phyloP scores from a whole-genome alignment of 257 asterid species.

The Nemophila menziesii region DNA sequence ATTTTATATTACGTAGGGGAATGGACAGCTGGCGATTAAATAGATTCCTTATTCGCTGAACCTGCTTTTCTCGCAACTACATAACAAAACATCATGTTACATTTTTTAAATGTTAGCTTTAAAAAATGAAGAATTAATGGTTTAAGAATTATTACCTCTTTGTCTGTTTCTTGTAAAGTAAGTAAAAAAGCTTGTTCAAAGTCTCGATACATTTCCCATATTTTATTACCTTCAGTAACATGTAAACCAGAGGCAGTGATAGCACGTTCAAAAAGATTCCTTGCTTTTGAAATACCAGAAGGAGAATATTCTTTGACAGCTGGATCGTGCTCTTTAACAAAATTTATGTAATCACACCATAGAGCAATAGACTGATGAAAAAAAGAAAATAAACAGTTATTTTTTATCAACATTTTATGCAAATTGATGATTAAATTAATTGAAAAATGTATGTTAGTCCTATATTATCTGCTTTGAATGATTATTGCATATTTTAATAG shows the following conservation, averaged over 20 bases:
- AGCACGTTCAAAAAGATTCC: conserved; percentile 85
- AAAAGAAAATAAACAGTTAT: conserved; percentile 5
- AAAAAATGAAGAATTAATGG: not conserved
- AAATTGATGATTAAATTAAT: too few species aligned
- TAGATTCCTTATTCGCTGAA: conserved; percentile 57
- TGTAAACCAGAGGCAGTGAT: conserved; percentile 86
- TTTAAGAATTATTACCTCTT: conserved; percentile 28
- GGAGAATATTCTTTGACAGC: conserved; percentile 42
- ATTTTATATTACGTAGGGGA: conserved; percentile 50
- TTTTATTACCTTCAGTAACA: conserved; percentile 65
- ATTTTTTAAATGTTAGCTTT: too few species aligned
- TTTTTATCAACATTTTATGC: too few species aligned
- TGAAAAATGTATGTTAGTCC: too few species aligned
- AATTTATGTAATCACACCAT: conserved; percentile 86
- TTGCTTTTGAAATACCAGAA: conserved; percentile 56
- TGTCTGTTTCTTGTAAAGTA: conserved; percentile 46
- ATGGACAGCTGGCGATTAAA: conserved; percentile 87
- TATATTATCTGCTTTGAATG: too few species aligned
- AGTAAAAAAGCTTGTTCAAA: conserved; percentile 65
- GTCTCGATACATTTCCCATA: conserved; percentile 76
- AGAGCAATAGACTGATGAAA: conserved; percentile 75
- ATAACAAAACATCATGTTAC: conserved; percentile 11
- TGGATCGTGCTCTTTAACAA: conserved; percentile 65
- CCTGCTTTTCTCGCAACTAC: conserved; percentile 83
- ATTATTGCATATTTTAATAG: too few species aligned